Conservation (phyloP, 257 asterid genomes). For the Scutellaria minor region DNA sequence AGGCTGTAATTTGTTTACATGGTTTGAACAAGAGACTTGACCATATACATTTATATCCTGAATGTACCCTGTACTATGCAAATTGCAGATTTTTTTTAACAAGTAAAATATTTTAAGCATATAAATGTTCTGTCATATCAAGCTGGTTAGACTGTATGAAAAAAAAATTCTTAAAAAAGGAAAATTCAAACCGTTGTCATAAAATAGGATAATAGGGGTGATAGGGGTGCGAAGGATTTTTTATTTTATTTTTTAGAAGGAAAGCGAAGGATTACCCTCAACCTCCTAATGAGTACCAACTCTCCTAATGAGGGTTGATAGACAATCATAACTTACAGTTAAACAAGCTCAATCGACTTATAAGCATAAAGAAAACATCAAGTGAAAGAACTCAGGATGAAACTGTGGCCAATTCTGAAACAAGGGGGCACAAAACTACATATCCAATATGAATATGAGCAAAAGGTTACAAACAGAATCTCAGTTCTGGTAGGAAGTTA, state of each 20-base stretch:
- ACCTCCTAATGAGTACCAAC: no score
- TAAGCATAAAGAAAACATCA: neutral
- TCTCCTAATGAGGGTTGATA: neutral
- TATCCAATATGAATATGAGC: neutral
- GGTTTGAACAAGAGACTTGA: neutral
- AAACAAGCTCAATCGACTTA: neutral
- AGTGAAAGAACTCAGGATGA: neutral
- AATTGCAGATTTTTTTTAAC: neutral
- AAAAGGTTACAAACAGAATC: neutral
- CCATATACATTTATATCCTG: neutral
- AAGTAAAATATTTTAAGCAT: no score
- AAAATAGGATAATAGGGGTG: no score
- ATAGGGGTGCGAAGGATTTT: no score
- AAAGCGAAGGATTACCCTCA: no score
- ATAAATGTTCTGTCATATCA: no score
- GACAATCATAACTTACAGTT: neutral
- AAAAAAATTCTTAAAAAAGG: no score
- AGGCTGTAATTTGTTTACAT: slow-evolving; percentile 12
- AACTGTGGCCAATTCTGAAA: neutral
- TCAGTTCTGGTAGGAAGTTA: neutral
- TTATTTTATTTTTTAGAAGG: no score
- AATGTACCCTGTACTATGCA: slow-evolving; percentile 1
- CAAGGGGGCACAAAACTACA: neutral
- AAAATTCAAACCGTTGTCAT: no score
- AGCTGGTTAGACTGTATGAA: no score